These are phyloP conservation scores for Haemoproteus tartakovskyi DNA, from an alignment of 169 alveolate genomes.

Conservation along the genomic window DNA sequence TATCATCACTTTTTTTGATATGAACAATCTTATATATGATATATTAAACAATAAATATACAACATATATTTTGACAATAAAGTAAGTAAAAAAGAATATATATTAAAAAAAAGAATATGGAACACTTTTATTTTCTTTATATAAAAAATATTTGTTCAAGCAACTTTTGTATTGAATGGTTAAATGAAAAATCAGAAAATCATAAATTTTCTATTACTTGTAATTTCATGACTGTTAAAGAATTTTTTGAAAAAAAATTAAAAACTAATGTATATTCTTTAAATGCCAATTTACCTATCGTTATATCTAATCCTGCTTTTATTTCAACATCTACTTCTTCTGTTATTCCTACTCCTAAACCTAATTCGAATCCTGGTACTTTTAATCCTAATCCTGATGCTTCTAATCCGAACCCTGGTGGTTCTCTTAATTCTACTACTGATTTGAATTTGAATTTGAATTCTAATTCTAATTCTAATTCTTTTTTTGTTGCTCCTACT, in stretches of 20 bases:
- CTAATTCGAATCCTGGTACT: too few species aligned
- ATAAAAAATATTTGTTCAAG: background rate
- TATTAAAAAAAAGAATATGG: conserved; percentile 11
- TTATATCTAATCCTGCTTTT: too few species aligned
- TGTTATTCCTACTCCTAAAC: too few species aligned
- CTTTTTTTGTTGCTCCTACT: too few species aligned
- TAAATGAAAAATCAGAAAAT: background rate
- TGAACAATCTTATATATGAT: conserved; percentile 1
- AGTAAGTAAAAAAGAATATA: conserved; percentile 8
- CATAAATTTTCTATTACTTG: background rate
- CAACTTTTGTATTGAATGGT: conserved; percentile 41
- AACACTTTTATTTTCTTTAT: conserved; percentile 45
- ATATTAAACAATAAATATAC: background rate
- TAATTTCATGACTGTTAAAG: conserved; percentile 16
- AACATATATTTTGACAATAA: conserved; percentile 1
- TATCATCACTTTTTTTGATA: background rate
- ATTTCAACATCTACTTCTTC: too few species aligned
- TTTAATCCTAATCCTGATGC: too few species aligned
- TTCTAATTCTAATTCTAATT: too few species aligned
- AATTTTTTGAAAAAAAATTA: conserved; percentile 36
- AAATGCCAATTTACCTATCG: too few species aligned
- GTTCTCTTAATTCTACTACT: too few species aligned
- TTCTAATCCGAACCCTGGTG: too few species aligned
- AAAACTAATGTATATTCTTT: too few species aligned
- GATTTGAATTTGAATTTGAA: too few species aligned